A percentile compares a stretch with the other conserved stretches of the same genome.
Evolutionary conservation across 148 eudicot species (phyloP).

Genomic region (Linanthus parryae): DNA sequence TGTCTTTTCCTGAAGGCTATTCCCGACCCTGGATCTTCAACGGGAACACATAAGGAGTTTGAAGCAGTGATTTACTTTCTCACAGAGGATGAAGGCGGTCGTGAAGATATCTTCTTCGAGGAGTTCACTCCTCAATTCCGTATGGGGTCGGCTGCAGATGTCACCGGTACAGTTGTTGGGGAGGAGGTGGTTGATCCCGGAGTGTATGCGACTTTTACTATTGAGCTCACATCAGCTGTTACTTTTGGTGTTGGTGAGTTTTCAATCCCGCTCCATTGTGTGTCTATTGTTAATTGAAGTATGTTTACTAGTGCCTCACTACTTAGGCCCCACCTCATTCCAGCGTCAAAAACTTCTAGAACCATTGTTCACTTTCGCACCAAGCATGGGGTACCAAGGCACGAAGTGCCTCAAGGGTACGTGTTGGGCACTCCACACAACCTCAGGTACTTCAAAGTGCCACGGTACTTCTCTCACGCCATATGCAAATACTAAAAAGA

Average conservation of each 20-base stretch:
- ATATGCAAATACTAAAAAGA: too few species aligned
- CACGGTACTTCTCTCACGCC: too few species aligned
- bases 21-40: slow-evolving; percentile 71
- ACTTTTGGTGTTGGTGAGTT: slow-evolving; percentile 69
- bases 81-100: slow-evolving; percentile 90
- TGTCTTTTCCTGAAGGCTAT: slow-evolving; percentile 41
- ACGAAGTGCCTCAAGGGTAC: too few species aligned
- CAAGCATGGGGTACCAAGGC: too few species aligned
- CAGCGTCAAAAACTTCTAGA: too few species aligned
- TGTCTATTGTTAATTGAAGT: not conserved
- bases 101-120: slow-evolving; percentile 67
- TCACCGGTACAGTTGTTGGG: slow-evolving; percentile 69
- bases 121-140: slow-evolving; percentile 81
- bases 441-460: too few species aligned
- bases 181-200: slow-evolving; percentile 98
- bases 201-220: slow-evolving; percentile 78
- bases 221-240: slow-evolving; percentile 67
- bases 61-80: slow-evolving; percentile 87
- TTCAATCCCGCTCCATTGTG: not conserved
- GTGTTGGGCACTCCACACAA: too few species aligned
- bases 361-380: too few species aligned
- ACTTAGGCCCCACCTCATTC: not conserved
- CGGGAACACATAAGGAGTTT: slow-evolving; percentile 60
- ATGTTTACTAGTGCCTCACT: not conserved
- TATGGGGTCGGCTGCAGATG: slow-evolving; percentile 80